These are phyloP conservation scores for Fermentozyma sake DNA, from an alignment of 1,139 yeast genomes.

Conservation along the genomic window DNA sequence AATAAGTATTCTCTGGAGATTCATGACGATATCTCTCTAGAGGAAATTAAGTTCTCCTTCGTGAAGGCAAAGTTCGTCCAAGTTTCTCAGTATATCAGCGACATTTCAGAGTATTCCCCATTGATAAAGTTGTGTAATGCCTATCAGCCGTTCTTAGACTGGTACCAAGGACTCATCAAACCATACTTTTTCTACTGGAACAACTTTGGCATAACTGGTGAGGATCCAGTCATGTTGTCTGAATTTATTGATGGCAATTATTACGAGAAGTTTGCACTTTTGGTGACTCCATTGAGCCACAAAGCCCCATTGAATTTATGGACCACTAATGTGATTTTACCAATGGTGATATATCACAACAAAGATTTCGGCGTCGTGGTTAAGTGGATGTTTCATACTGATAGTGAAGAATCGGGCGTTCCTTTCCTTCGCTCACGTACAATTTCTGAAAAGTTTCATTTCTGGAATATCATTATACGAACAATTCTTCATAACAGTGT, in stretches of 20 bases:
- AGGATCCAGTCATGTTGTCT: background rate
- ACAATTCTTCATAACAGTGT: slow-evolving; percentile 12
- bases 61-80: slow-evolving; percentile 21
- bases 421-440: no score
- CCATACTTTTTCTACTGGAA: slow-evolving; percentile 32
- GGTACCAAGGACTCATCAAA: slow-evolving; percentile 25
- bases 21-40: background rate
- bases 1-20: background rate
- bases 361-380: slow-evolving; percentile 22
- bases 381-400: slow-evolving; percentile 22
- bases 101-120: slow-evolving; percentile 12
- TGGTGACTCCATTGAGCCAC: slow-evolving; percentile 21
- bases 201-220: slow-evolving; percentile 15
- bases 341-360: slow-evolving; percentile 18
- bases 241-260: slow-evolving; percentile 3
- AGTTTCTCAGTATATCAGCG: slow-evolving; percentile 16
- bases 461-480: slow-evolving; percentile 24
- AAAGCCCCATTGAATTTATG: slow-evolving; percentile 18
- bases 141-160: slow-evolving; percentile 17
- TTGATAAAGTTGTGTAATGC: slow-evolving; percentile 14
- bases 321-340: slow-evolving; percentile 28
- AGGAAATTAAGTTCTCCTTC: slow-evolving; percentile 14
- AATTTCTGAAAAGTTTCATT: slow-evolving; percentile 15
- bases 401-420: no score
- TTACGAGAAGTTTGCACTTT: slow-evolving; percentile 13